Evolutionary conservation across 345 rosid species (phyloP).

Genomic region (Salix suchowensis): DNA sequence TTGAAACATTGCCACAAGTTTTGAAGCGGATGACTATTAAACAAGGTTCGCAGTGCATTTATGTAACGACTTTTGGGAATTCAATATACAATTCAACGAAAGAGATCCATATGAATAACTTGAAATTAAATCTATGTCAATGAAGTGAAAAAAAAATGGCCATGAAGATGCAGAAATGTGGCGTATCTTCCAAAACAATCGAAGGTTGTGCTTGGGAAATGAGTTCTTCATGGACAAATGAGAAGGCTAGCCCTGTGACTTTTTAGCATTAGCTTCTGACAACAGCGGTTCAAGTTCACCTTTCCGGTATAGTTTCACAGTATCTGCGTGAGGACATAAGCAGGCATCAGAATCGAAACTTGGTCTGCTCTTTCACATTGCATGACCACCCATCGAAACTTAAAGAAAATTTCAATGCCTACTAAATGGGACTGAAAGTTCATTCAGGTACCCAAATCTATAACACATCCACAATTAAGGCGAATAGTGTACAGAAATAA

Average conservation of each 20-base stretch:
- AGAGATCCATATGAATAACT: background rate
- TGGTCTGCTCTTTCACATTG: background rate
- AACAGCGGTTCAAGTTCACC: constrained; percentile 69
- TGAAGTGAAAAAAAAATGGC: background rate
- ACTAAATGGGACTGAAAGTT: background rate
- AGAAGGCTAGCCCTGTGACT: constrained; percentile 15
- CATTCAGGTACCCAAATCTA: too few relatives aligned
- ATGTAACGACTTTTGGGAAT: background rate
- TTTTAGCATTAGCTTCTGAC: constrained; percentile 49
- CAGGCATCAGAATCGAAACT: background rate
- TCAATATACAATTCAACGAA: constrained; percentile 4
- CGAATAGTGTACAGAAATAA: too few relatives aligned
- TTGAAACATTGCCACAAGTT: too few relatives aligned
- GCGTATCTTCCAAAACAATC: constrained; percentile 10
- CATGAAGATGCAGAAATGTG: background rate
- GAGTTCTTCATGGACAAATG: background rate
- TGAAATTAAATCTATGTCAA: constrained; percentile 1
- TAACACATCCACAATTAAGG: too few relatives aligned
- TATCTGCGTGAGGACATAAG: constrained; percentile 54
- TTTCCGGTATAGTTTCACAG: constrained; percentile 61
- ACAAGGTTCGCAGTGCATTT: background rate
- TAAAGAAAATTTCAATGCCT: background rate
- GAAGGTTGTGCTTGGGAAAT: background rate
- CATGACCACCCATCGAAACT: too few relatives aligned
- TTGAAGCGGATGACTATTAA: background rate